Percentiles rank a stretch among this genome's conserved stretches.
Evolutionary conservation across 345 rosid species (phyloP).

Genomic region (Euphorbia tirucalli): DNA sequence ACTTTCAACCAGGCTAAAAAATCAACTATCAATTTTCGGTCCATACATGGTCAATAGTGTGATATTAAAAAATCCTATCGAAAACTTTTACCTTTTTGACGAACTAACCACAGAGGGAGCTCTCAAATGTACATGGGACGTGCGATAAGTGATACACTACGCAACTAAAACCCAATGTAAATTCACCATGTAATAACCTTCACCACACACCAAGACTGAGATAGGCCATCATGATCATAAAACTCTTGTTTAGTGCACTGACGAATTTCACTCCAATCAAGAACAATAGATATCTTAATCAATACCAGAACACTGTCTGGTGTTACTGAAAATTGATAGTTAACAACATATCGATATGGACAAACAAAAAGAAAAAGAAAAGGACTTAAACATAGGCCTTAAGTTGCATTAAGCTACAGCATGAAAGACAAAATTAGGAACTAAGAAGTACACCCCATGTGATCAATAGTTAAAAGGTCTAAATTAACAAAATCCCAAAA

Average conservation of each 20-base stretch:
- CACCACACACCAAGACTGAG: no score
- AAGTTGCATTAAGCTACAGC: not conserved
- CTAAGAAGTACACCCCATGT: not conserved
- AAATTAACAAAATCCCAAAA: conserved; percentile 1
- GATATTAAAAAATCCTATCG: no score
- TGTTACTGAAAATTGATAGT: no score
- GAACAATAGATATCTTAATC: not conserved
- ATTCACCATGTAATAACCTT: no score
- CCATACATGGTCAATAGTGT: no score
- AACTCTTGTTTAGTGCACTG: no score
- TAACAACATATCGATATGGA: not conserved
- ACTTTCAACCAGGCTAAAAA: not conserved
- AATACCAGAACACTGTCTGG: not conserved
- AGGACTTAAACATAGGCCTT: not conserved
- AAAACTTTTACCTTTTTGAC: no score
- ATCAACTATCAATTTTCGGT: no score
- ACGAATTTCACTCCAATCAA: not conserved
- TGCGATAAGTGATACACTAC: no score
- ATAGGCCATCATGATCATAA: no score
- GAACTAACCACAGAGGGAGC: no score
- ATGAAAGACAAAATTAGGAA: not conserved
- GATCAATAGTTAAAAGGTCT: not conserved
- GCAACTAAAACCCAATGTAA: not conserved
- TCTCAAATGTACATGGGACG: no score
- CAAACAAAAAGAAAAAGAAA: not conserved